Conservation (phyloP, 2,329 filamentous ascomycete genomes). For the Colletotrichum trifolii region DNA sequence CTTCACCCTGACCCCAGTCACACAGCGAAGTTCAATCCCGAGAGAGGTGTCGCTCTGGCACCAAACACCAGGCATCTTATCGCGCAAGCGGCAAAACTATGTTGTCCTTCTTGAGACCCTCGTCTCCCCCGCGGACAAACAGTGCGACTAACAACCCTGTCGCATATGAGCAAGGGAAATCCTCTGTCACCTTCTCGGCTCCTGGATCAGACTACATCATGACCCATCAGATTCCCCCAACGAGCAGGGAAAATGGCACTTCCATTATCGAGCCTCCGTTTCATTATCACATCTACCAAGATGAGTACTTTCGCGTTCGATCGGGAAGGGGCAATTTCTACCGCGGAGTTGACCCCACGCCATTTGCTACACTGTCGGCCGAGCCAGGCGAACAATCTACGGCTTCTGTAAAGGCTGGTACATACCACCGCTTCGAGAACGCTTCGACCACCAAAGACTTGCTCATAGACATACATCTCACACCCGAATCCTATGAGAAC, state of each 20-base stretch:
- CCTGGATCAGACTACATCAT: conserved; percentile 38
- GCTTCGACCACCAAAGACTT: conserved; percentile 37
- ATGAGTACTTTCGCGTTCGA: conserved; percentile 38
- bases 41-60: too few relatives aligned
- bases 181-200: conserved; percentile 37
- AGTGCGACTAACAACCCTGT: conserved; percentile 38
- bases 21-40: too few relatives aligned
- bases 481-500: conserved; percentile 38
- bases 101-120: conserved; percentile 39
- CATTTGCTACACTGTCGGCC: conserved; percentile 32
- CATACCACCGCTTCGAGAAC: conserved; percentile 41
- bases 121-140: conserved; percentile 33
- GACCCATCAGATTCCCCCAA: conserved; percentile 38
- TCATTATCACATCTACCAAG: conserved; percentile 41
- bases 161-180: conserved; percentile 39
- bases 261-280: conserved; percentile 40
- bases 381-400: conserved; percentile 24
- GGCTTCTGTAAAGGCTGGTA: conserved; percentile 31
- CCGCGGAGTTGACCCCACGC: conserved; percentile 30
- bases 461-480: conserved; percentile 39
- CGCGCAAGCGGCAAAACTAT: conserved; percentile 11
- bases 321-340: conserved; percentile 38
- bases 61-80: too few relatives aligned
- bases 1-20: too few relatives aligned
- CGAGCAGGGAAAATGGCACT: conserved; percentile 15